phyloP scores from a whole-genome alignment of 257 asterid species.

The Vinca minor region DNA sequence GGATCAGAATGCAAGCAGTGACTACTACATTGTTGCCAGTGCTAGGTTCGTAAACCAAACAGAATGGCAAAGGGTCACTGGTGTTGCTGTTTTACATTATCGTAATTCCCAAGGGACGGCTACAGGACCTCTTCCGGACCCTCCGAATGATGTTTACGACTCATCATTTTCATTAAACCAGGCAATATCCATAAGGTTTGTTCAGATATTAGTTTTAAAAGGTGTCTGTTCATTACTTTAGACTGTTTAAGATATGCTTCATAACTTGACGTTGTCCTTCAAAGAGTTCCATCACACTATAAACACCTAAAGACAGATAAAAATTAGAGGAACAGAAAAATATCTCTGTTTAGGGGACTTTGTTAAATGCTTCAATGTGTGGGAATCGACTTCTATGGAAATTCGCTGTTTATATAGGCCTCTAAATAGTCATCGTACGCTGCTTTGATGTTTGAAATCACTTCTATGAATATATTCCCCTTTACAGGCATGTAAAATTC shows the following conservation, averaged over 20 bases:
- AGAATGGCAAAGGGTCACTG: conserved; percentile 82
- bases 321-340: no score
- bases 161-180: conserved; percentile 57
- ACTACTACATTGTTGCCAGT: conserved; percentile 89
- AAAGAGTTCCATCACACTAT: neutral
- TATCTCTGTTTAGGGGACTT: no score
- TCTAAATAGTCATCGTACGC: no score
- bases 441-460: no score
- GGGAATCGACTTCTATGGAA: neutral
- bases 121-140: conserved; percentile 81
- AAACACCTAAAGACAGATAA: no score
- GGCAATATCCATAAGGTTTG: conserved; percentile 79
- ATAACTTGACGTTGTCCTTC: neutral
- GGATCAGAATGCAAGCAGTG: conserved; percentile 98
- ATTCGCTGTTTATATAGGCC: no score
- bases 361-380: neutral
- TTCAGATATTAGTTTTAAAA: neutral
- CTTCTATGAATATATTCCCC: no score
- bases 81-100: conserved; percentile 82
- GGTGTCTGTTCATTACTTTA: neutral
- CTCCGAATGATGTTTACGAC: conserved; percentile 69
- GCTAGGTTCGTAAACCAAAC: conserved; percentile 85
- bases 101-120: conserved; percentile 69
- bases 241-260: neutral
- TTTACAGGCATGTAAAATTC: neutral